Conservation (phyloP, 208 protist genomes). For the Wallacemonas sp. region DNA sequence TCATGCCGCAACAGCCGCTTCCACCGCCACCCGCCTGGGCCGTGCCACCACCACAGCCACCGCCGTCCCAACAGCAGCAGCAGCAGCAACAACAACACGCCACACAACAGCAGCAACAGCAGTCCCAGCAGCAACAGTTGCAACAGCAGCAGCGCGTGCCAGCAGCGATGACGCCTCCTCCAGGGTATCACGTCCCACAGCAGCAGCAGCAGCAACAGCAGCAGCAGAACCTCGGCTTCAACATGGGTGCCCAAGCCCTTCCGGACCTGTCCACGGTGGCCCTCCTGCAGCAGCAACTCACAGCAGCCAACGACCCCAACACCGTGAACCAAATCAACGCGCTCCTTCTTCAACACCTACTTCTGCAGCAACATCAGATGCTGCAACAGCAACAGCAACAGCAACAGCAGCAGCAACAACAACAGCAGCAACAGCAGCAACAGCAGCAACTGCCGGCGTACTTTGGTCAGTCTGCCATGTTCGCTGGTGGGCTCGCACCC, state of each 20-base stretch:
- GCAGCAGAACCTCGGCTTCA: constrained; percentile 3
- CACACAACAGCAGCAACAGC: background rate
- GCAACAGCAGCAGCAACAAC: constrained; percentile 9
- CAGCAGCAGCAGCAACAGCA: constrained; percentile 18
- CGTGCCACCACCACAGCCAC: background rate
- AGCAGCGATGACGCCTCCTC: background rate
- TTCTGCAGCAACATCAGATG: constrained; percentile 10
- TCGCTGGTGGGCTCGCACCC: background rate
- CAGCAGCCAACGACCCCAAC: constrained; percentile 1
- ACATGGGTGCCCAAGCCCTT: background rate
- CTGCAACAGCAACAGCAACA: constrained; percentile 12
- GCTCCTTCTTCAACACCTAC: constrained; percentile 6
- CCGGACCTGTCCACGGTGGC: constrained; percentile 8
- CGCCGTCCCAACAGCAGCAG: background rate
- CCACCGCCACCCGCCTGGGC: background rate
- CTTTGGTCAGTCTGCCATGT: background rate
- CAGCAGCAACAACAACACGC: background rate
- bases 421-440: constrained; percentile 8
- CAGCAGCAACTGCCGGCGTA: background rate
- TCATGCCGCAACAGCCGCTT: background rate
- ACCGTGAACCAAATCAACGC: constrained; percentile 13
- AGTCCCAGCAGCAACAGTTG: background rate
- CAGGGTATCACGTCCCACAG: background rate
- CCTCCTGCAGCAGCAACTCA: constrained; percentile 6
- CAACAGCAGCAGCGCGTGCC: background rate